phyloP scores from a whole-genome alignment of 805 yeast genomes.

The Spathaspora sp. region DNA sequence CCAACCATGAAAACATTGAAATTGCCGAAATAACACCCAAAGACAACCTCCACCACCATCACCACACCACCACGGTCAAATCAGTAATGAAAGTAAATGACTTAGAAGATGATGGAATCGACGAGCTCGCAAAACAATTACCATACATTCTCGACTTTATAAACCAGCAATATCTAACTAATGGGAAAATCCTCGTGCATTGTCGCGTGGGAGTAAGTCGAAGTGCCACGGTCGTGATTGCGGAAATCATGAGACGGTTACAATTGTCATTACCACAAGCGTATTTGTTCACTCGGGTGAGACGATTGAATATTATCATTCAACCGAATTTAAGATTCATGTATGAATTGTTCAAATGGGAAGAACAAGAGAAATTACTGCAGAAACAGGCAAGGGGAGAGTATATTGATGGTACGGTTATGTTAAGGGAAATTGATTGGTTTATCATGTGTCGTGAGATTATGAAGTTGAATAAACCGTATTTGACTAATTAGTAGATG shows the following conservation, averaged over 20 bases:
- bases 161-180: conserved; percentile 31
- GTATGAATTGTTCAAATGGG: conserved; percentile 75
- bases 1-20: conserved; percentile 31
- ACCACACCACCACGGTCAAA: conserved; percentile 22
- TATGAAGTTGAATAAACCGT: conserved; percentile 68
- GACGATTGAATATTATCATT: conserved; percentile 86
- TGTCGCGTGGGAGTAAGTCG: conserved; percentile 96
- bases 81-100: conserved; percentile 63
- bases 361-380: conserved; percentile 23
- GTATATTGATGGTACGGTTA: conserved; percentile 7
- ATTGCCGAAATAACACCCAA: conserved; percentile 22
- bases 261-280: conserved; percentile 70
- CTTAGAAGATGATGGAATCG: conserved; percentile 89
- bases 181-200: conserved; percentile 58
- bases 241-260: conserved; percentile 84
- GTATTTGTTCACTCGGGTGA: conserved; percentile 81
- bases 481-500: conserved; percentile 30
- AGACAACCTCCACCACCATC: neutral
- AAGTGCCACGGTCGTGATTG: conserved; percentile 93
- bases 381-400: conserved; percentile 6
- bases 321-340: conserved; percentile 90
- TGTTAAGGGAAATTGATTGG: conserved; percentile 78
- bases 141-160: conserved; percentile 64
- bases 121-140: conserved; percentile 61
- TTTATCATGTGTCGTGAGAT: conserved; percentile 80